Base-by-base conservation (phyloP, 805 yeast genomes). In the Candida vartiovaarae region DNA sequence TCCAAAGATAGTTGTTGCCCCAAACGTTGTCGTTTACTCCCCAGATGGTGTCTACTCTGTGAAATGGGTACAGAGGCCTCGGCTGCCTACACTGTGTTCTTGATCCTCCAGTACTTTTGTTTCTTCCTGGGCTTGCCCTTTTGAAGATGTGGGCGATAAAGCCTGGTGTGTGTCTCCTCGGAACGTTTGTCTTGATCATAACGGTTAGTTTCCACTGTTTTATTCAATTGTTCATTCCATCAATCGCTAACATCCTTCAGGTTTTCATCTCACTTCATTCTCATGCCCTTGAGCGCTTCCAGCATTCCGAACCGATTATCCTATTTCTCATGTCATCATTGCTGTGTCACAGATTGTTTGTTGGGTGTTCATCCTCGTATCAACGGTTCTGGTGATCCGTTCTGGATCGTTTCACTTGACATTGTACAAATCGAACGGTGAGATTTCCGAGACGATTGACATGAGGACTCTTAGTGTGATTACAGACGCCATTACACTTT, bases 111-210 rank as follows among this genome's bases (percentile, higher is more conserved):
- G 35, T 55, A 55, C 37, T 3, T 54, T 2, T 40, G 39, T 10
- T 43, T 47, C 35, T 50, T 52, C 26, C 8, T 36, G 5, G 29
- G 36, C 6, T 28, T 48, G 11, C 55, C 57, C 7, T 49, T 49
- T 53, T 35, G 54, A 50, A 10, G 46, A 44, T 8, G 32, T 54
- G 26, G n/a, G n/a, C 3, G 49, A 52, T 38, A 45, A 56, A 25
- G n/a, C 57, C 59, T 7, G 41, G 41, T 1, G 30, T 53, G 6
- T 48, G 52, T 28, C 25, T 51, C 10, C 29, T 43, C 4, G 43
- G 35, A 23, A 33, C 48, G 32, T 36, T 35, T 27, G 27, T 52
- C 15, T 15, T 53, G 8, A 34, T 39, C 25, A 35, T 45, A 1
- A 51, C 47, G 30, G 26, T 27, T 15, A 33, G 20, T 33, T 6